Evolutionary conservation across 176 grass and related monocot genomes (phyloP).

Genomic region (Phragmites australis): DNA sequence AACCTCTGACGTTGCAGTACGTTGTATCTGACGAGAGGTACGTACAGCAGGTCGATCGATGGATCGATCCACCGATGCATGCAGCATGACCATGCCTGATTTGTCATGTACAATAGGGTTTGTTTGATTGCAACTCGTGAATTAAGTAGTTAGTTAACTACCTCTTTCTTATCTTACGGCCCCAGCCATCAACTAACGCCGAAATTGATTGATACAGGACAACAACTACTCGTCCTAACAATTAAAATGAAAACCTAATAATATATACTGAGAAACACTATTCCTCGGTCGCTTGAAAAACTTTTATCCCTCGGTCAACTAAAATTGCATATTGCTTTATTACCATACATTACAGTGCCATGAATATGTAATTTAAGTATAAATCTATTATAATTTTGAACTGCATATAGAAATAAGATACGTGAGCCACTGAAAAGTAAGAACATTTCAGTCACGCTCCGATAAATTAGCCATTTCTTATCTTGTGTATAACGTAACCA

Average conservation of each 20-base stretch:
- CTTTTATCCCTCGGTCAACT: no score
- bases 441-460: no score
- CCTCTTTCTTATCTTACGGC: background rate
- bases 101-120: background rate
- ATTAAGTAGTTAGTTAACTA: background rate
- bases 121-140: background rate
- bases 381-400: no score
- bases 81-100: background rate
- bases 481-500: no score
- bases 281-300: no score
- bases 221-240: background rate
- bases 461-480: no score
- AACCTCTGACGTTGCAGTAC: background rate
- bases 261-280: background rate
- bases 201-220: background rate
- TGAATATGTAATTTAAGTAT: no score
- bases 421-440: no score
- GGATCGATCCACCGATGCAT: no score
- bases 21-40: background rate
- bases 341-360: no score
- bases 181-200: background rate
- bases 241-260: background rate
- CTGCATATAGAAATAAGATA: no score
- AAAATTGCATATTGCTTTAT: no score
- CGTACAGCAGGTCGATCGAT: background rate